Conservation (phyloP, 371 early-diverging fungal genomes). For the Phascolomyces articulosus region DNA sequence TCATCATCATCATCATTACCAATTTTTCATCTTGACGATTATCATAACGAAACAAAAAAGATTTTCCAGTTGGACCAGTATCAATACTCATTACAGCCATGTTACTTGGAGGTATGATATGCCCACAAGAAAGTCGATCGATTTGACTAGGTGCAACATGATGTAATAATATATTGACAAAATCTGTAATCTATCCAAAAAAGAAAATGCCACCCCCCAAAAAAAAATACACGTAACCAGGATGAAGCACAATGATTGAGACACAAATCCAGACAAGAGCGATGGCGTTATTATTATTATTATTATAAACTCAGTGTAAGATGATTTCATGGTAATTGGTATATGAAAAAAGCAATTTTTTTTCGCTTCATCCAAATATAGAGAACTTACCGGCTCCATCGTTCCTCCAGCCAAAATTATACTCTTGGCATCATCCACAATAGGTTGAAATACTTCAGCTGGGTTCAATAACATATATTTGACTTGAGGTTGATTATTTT, state of each 20-base stretch:
- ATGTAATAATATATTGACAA: conserved; percentile 57
- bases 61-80: conserved; percentile 63
- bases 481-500: conserved; percentile 35
- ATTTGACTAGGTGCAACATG: conserved; percentile 46
- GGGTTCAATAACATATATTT: conserved; percentile 88
- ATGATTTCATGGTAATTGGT: too few species aligned
- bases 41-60: conserved; percentile 75
- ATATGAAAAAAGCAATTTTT: too few species aligned
- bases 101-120: conserved; percentile 73
- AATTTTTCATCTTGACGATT: conserved; percentile 57
- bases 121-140: conserved; percentile 77
- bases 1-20: too few species aligned
- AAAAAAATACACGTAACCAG: too few species aligned
- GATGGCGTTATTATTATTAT: too few species aligned
- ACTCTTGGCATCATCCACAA: conserved; percentile 81
- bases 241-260: not conserved
- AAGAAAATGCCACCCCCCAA: not conserved
- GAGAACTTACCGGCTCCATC: conserved; percentile 81
- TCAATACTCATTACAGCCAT: conserved; percentile 67
- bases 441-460: conserved; percentile 76
- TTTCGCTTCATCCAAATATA: not conserved
- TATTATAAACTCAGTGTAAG: too few species aligned
- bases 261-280: too few species aligned
- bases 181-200: conserved; percentile 50
- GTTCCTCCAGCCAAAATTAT: conserved; percentile 97